Percentiles rank a stretch among this genome's conserved stretches.
phyloP scores from a whole-genome alignment of 345 rosid species.

The Luvunga scandens region DNA sequence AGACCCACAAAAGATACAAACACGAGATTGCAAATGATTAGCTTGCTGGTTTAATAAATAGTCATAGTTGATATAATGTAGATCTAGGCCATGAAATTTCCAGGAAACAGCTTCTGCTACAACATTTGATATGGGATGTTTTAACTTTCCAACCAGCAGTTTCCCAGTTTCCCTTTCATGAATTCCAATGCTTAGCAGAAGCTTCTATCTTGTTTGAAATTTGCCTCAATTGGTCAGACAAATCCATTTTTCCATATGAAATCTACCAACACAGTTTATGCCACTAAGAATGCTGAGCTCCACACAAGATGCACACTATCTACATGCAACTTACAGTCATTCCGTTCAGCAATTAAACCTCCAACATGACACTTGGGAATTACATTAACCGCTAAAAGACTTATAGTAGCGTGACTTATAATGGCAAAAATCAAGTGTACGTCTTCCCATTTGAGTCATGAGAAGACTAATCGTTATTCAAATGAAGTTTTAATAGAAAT shows the following conservation, averaged over 20 bases:
- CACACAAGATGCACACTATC: not conserved
- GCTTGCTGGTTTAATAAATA: not conserved
- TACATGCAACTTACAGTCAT: not conserved
- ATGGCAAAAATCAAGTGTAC: conserved; percentile 5
- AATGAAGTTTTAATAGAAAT: not conserved
- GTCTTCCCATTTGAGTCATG: not conserved
- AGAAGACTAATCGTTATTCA: not conserved
- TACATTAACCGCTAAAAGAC: not conserved
- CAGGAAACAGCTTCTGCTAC: conserved; percentile 17
- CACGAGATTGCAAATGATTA: not conserved
- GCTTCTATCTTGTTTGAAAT: conserved; percentile 6
- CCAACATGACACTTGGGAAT: not conserved
- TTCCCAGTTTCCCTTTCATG: not conserved
- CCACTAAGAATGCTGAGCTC: not conserved
- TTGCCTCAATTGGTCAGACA: not conserved
- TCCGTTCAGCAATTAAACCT: conserved; percentile 5
- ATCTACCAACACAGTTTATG: not conserved
- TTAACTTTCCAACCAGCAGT: not conserved
- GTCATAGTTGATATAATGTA: not conserved
- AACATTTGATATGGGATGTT: conserved; percentile 9
- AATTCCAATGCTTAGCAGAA: conserved; percentile 7
- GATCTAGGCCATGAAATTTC: conserved; percentile 17
- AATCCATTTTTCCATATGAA: not conserved
- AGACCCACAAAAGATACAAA: not conserved
- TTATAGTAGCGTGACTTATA: not conserved